Percentiles rank a stretch among this genome's conserved stretches.
Evolutionary conservation across 805 yeast species (phyloP).

Genomic region (Wickerhamomyces mucosus): DNA sequence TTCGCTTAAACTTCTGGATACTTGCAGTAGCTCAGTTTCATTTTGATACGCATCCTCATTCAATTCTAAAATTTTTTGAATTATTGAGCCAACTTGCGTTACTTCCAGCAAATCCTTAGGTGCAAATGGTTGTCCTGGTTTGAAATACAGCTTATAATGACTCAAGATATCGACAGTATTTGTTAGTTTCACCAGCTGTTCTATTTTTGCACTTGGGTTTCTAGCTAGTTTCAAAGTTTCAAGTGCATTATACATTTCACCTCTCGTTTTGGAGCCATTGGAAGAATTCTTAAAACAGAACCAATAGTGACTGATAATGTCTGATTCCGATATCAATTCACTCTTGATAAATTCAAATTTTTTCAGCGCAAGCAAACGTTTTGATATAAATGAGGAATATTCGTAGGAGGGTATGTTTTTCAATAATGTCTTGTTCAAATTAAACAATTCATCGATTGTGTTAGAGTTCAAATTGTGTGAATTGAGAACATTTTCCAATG

Average conservation of each 20-base stretch:
- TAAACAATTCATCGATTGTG: slow-evolving; percentile 11
- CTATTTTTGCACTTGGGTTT: slow-evolving; percentile 8
- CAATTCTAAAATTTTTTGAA: slow-evolving; percentile 39
- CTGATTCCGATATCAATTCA: slow-evolving; percentile 5
- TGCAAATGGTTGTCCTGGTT: slow-evolving; percentile 26
- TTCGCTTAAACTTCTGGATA: slow-evolving; percentile 31
- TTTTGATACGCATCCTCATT: slow-evolving; percentile 43
- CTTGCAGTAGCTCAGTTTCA: slow-evolving; percentile 28
- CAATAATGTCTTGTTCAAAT: too few species aligned
- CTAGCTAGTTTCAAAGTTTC: slow-evolving; percentile 17
- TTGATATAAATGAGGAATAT: too few species aligned
- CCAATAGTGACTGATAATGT: slow-evolving; percentile 28
- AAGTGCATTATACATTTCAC: slow-evolving; percentile 29
- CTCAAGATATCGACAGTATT: slow-evolving; percentile 23
- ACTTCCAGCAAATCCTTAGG: slow-evolving; percentile 29
- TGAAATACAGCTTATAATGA: slow-evolving; percentile 21
- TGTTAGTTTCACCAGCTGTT: slow-evolving; percentile 9
- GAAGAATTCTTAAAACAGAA: slow-evolving; percentile 33
- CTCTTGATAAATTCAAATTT: slow-evolving; percentile 18
- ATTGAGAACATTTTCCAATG: slow-evolving; percentile 6
- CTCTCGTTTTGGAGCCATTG: slow-evolving; percentile 29
- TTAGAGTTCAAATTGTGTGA: slow-evolving; percentile 8
- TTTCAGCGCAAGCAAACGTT: slow-evolving; percentile 20
- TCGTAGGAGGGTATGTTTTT: too few species aligned
- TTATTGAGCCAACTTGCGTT: slow-evolving; percentile 26